These are phyloP conservation scores for Phlyctochytrium planicorne DNA, from an alignment of 192 early-diverging fungal genomes.

Conservation along the genomic window DNA sequence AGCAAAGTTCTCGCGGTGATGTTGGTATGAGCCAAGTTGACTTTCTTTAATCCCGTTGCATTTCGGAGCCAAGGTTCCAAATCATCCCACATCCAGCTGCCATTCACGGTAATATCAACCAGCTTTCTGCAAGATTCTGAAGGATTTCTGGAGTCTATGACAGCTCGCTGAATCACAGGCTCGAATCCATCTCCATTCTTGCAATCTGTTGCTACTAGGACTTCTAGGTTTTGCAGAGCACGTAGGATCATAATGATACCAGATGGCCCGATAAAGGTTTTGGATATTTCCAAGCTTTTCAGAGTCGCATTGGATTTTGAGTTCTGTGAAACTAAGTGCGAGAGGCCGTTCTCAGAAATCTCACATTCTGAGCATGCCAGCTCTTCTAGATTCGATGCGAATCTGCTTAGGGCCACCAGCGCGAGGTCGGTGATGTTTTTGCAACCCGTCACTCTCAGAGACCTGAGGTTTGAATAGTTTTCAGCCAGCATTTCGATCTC, in stretches of 20 bases:
- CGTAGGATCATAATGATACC: neutral
- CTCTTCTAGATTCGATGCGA: neutral
- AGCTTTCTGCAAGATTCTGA: too few relatives aligned
- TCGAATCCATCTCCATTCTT: too few relatives aligned
- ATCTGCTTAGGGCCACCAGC: neutral
- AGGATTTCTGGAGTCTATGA: too few relatives aligned
- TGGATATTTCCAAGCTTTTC: neutral
- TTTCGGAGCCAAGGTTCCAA: too few relatives aligned
- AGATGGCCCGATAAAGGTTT: neutral
- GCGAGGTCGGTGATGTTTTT: neutral
- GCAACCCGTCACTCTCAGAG: neutral
- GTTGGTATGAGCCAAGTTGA: too few relatives aligned
- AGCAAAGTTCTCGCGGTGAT: too few relatives aligned
- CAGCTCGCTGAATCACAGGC: too few relatives aligned
- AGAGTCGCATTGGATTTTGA: neutral
- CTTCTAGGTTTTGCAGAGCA: neutral
- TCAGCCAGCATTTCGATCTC: neutral
- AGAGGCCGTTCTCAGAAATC: neutral
- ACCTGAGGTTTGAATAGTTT: neutral
- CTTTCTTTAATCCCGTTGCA: too few relatives aligned
- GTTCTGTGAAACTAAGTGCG: neutral
- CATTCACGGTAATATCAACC: too few relatives aligned
- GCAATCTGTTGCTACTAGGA: neutral
- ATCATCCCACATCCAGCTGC: too few relatives aligned
- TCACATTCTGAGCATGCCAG: neutral